Percentiles rank a stretch among this genome's conserved stretches.
phyloP scores from a whole-genome alignment of 139 green algal genomes.

The Volvox africanus region DNA sequence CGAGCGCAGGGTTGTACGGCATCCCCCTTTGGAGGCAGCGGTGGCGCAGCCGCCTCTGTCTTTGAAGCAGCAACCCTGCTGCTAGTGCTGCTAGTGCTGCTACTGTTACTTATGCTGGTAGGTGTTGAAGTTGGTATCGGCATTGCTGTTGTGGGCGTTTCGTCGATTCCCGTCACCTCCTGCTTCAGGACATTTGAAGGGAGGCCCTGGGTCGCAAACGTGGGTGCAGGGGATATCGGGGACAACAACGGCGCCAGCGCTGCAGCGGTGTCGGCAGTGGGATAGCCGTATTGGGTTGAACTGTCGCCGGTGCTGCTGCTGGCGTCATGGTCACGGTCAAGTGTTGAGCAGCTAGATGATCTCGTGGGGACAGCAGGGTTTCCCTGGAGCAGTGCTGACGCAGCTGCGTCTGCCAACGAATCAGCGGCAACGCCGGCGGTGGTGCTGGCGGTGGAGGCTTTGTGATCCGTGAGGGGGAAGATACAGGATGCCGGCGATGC shows the following conservation, averaged over 20 bases:
- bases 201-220: conserved; percentile 4
- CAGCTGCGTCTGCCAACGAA: too few relatives aligned
- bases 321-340: not conserved
- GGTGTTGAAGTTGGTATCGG: too few relatives aligned
- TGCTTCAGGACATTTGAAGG: not conserved
- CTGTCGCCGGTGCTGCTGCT: not conserved
- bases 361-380: not conserved
- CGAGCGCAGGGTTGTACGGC: not conserved
- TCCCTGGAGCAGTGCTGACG: not conserved
- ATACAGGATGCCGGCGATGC: not conserved
- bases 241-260: not conserved
- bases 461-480: not conserved
- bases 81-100: too few relatives aligned
- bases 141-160: too few relatives aligned
- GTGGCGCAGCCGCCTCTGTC: not conserved
- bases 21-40: not conserved
- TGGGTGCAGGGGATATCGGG: not conserved
- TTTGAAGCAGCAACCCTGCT: not conserved
- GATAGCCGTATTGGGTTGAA: not conserved
- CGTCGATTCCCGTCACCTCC: not conserved
- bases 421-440: not conserved
- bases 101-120: too few relatives aligned
- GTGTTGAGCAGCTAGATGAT: not conserved
- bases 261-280: too few relatives aligned
- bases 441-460: not conserved